phyloP scores from a whole-genome alignment of 805 yeast species.

The Nakazawaea anatomiae region DNA sequence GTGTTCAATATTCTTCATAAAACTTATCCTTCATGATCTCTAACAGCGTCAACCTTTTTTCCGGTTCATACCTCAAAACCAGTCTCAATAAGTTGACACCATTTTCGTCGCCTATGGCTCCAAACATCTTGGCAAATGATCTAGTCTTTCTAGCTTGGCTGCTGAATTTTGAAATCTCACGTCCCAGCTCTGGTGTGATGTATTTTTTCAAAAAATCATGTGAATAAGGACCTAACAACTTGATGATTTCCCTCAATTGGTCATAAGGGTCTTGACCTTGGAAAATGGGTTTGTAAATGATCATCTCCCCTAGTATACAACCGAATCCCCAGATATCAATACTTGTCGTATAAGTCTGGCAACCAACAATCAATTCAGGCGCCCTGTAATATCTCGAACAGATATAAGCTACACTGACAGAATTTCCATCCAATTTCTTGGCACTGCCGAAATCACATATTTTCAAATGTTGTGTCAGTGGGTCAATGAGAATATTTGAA shows the following conservation, averaged over 20 bases:
- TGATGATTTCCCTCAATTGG: constrained; percentile 86
- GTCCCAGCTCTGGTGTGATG: constrained; percentile 5
- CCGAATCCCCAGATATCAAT: constrained; percentile 98
- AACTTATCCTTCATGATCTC: constrained; percentile 83
- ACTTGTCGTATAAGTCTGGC: constrained; percentile 78
- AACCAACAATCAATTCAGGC: constrained; percentile 92
- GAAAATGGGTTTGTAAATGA: constrained; percentile 88
- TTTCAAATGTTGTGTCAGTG: constrained; percentile 57
- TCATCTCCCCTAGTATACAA: constrained; percentile 92
- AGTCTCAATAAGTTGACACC: constrained; percentile 81
- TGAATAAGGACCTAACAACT: constrained; percentile 81
- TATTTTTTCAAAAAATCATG: constrained; percentile 5
- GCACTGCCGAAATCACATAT: constrained; percentile 88
- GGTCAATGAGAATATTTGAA: constrained; percentile 73
- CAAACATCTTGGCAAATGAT: constrained; percentile 31
- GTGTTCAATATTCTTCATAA: constrained; percentile 73
- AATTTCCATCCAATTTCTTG: constrained; percentile 67
- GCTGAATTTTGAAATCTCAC: constrained; percentile 3
- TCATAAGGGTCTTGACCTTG: constrained; percentile 88
- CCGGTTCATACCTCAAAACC: constrained; percentile 88
- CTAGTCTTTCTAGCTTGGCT: constrained; percentile 8
- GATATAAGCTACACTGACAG: constrained; percentile 90
- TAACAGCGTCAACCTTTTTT: constrained; percentile 70
- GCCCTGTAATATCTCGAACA: constrained; percentile 95
- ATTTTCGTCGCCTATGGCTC: constrained; percentile 67